Conservation (phyloP, 1,139 yeast species). For the Sugiyamaella castrensis region DNA sequence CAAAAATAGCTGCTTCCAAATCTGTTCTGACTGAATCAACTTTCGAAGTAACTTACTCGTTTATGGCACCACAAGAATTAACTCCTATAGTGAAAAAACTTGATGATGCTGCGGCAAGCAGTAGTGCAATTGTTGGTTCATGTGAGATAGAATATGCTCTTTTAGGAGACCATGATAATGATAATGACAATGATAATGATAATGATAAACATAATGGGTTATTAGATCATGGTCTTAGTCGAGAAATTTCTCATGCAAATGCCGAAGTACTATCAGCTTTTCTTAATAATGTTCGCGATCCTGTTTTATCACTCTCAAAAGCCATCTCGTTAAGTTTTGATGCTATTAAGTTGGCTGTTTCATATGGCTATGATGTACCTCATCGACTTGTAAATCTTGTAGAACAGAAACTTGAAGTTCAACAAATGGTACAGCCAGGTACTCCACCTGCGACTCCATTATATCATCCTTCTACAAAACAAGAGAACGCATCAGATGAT, state of each 20-base stretch:
- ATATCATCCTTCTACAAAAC: background rate
- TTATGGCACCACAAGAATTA: conserved; percentile 44
- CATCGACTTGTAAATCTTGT: conserved; percentile 13
- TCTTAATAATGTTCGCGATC: conserved; percentile 34
- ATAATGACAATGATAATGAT: conserved; percentile 9
- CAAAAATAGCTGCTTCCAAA: conserved; percentile 39
- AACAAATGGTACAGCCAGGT: conserved; percentile 10
- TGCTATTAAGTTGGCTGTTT: conserved; percentile 36
- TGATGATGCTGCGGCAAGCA: conserved; percentile 36
- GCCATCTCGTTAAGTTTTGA: conserved; percentile 38
- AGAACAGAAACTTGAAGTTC: background rate
- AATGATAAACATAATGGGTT: background rate
- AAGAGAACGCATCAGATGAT: too few relatives aligned
- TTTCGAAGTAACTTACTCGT: conserved; percentile 49
- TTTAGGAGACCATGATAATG: conserved; percentile 25
- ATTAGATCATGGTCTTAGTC: conserved; percentile 20
- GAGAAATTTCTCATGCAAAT: conserved; percentile 41
- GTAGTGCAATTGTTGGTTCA: conserved; percentile 47
- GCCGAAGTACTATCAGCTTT: conserved; percentile 37
- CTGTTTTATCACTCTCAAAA: conserved; percentile 38
- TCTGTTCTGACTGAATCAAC: conserved; percentile 46
- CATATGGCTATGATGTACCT: conserved; percentile 44
- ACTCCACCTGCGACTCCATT: background rate
- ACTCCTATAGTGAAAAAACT: conserved; percentile 39
- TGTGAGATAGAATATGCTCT: conserved; percentile 47